Base-by-base conservation (phyloP, 2,329 filamentous ascomycete species). In the Scedosporium minutisporum region DNA sequence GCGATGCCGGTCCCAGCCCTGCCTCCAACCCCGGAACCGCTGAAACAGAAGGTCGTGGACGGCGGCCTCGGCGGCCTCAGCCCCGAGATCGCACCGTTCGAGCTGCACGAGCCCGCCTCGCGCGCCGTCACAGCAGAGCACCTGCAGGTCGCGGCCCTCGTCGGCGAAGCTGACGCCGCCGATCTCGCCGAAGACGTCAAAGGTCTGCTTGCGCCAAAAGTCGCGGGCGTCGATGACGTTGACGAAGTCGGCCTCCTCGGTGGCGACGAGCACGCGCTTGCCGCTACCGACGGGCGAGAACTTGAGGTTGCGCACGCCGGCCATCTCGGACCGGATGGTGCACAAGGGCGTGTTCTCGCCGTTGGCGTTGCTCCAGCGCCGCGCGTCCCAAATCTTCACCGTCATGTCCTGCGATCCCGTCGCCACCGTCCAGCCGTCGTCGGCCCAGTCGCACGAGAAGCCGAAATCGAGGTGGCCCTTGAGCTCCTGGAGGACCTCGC, bases 401-500 rank as follows among this genome's bases (percentile, higher is more conserved):
- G 80, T 82, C 70, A 82, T 87, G 72, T 93, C 90, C 72, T 93
- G 89, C 65, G 87, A 88, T 23, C 87, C 89, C 0, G 90, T 93
- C 12, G 90, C 90, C 21, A 93, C 81, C 12, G 86, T 87, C 76
- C 86, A 86, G 38, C 89, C 89, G 70, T 93, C 87, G 61, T 88
- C 85, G 18, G 89, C 87, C 90, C 90, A 93, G 66, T 88, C 89
- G 68, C 88, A 91, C 1, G 89, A 85, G 68, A 93, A 93, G 1
- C 86, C 88, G 67, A 82, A 89, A 69, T 92, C 89, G 14, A 78
- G 78, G 69, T 91, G 88, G 2, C 87, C 86, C 3, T 76, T 73
- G 1, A 93, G 80, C 27, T 76, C 74, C 66, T 87, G 79, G 65
- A 82, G 79, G 62, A 77, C 77, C 64, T 80, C 75, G 14, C 88